Evolutionary conservation across 805 yeast genomes (phyloP), one percentile per base, ranked within the genome.

Genomic region (Cyberlindnera saturnus): DNA sequence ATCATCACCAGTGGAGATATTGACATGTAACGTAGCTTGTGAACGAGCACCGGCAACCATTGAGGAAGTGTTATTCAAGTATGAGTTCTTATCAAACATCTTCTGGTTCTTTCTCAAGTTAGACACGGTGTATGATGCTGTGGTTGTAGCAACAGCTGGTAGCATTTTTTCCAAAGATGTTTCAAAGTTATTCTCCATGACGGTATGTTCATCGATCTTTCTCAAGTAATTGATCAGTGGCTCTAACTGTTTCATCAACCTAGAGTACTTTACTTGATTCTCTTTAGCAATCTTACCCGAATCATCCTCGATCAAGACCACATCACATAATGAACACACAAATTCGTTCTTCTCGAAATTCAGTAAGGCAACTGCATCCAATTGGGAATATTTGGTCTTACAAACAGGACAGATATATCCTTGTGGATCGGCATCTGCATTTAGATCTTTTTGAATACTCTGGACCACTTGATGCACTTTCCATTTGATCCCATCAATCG

Each of bases 401-500:
- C 99, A 93, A 19, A 82, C 69, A 8, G 95, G 90, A 60, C 99
- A 93, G 46, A 86, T 74, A 60, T 86, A 93, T 3, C 98, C 99
- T 57, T 93, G 96, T 1, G 97, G 95, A 52, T 88, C 90, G 20
- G 88, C 81, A 55, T 83, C 86, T 50, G 81, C 85, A 40, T 87
- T 81, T 66, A 91, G 75, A 56, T 89, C 95, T 49, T 84, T 86
- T 58, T 87, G 87, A 43, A 90, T 71, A 42, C 73, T 62, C 52
- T 82, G 82, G 13, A 87, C 97, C 23, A 93, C 74, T 38, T 86
- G 78, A 61, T 91, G 96, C 46, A 91, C 86, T 59, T 90, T 89
- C 98, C 98, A 93, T 64, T 93, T 93, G 60, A 93, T 80, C 4
- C 96, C 80, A 65, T 93, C 99, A 34, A 93, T 86, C 0, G 98